Evolutionary conservation across 441 rosid species (phyloP).

Genomic region (Populus trichocarpa): DNA sequence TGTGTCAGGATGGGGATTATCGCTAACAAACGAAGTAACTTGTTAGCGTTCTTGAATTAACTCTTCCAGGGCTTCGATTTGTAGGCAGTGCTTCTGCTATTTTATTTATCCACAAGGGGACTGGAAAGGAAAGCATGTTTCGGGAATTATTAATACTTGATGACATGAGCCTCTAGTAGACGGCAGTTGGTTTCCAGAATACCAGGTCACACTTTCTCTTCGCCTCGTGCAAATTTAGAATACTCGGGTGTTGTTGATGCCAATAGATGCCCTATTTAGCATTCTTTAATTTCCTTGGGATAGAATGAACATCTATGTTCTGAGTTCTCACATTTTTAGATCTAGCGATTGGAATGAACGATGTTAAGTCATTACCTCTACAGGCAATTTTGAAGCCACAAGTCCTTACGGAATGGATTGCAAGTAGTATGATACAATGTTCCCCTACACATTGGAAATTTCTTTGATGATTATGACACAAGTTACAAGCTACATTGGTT

Average conservation of each 20-base stretch:
- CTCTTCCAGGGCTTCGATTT: neutral
- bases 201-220: neutral
- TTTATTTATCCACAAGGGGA: neutral
- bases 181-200: neutral
- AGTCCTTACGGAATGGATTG: neutral
- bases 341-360: neutral
- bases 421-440: neutral
- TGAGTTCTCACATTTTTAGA: neutral
- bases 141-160: neutral
- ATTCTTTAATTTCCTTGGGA: neutral
- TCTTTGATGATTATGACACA: neutral
- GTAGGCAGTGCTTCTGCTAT: neutral
- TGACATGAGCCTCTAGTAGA: neutral
- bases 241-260: neutral
- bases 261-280: neutral
- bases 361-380: neutral
- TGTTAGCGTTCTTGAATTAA: neutral
- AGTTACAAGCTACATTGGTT: neutral
- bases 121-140: neutral
- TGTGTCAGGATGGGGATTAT: neutral
- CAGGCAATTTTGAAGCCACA: neutral
- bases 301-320: neutral
- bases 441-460: neutral
- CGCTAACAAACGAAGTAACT: neutral
- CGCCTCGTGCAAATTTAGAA: neutral